Conservation (phyloP, 257 asterid species). For the Solanum neorickii region DNA sequence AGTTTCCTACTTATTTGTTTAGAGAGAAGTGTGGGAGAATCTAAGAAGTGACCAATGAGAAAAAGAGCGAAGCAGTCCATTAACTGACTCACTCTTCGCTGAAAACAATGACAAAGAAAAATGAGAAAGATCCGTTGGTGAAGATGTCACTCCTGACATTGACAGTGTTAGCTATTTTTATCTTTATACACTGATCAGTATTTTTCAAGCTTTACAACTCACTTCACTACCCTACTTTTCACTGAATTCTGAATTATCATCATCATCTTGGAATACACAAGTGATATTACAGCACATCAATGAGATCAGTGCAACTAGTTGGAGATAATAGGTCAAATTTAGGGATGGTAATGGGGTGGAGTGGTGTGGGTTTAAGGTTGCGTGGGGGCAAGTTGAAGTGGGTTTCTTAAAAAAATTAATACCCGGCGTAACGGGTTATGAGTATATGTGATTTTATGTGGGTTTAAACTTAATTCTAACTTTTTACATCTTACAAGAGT, state of each 20-base stretch:
- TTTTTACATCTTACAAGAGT: too few relatives aligned
- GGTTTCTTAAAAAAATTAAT: too few relatives aligned
- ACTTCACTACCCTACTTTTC: background rate
- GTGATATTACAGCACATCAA: background rate
- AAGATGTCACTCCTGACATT: background rate
- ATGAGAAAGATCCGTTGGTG: background rate
- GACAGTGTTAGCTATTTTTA: background rate
- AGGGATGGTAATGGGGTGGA: too few relatives aligned
- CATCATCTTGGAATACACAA: background rate
- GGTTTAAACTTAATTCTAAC: too few relatives aligned
- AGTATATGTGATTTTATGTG: background rate
- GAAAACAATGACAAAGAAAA: background rate
- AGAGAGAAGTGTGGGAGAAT: background rate
- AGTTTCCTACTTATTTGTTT: background rate
- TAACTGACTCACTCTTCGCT: background rate
- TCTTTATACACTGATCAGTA: background rate
- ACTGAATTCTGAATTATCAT: background rate
- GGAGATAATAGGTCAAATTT: background rate
- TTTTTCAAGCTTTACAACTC: background rate
- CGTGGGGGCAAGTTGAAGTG: too few relatives aligned
- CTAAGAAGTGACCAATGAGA: background rate
- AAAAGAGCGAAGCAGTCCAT: background rate
- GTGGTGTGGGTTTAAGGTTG: too few relatives aligned
- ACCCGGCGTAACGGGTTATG: fast-evolving
- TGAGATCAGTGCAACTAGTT: background rate